Evolutionary conservation across 1,139 yeast genomes (phyloP), one percentile per base, ranked within the genome.

Genomic region (Waltiozyma sp.): DNA sequence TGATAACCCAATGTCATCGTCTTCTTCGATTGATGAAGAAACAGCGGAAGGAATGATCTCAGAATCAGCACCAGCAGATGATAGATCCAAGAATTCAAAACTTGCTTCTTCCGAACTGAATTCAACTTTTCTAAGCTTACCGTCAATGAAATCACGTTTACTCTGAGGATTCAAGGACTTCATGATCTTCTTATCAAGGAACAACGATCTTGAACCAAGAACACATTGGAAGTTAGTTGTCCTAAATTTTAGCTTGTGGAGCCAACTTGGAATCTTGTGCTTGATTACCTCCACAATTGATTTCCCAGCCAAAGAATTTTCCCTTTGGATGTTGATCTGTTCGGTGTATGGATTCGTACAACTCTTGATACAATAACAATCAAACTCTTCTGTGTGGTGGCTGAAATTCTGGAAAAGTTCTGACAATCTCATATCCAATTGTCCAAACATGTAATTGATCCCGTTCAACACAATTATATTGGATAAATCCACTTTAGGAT

Each of bases 121-220:
- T 24, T 55, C 54, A 26, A 64, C 53, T 43, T 63, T 68, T 49
- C 79, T 62, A 41, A 75, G 55, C 41, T 68, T 64, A 15, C 68
- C 67, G 34, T 62, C 62, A 4, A 68, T 63, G 35, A 64, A 54
- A 52, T 75, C 78, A 40, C 64, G 62, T 24, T 62, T 56, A 28
- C 69, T 61, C 21, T 66, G 68, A 2, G 68, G 56, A 8, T 58
- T 63, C 4, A 58, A 47, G 2, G 53, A 47, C 31, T 63, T 58
- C 38, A 69, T 58, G 6, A 68, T 51, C 40, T 66, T 64, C 19
- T 69, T 65, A 11, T 72, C 77, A 48, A 80, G 68, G 42, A 80
- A 65, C 0, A 80, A 70, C 0, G 87, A 80, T 41, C 85, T 66
- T 0, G 85, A 70, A 0, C 86, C 87, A 9, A 79, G 45, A 10